phyloP scores from a whole-genome alignment of 176 grass and related monocot genomes.

The Phoenix roebelenii region DNA sequence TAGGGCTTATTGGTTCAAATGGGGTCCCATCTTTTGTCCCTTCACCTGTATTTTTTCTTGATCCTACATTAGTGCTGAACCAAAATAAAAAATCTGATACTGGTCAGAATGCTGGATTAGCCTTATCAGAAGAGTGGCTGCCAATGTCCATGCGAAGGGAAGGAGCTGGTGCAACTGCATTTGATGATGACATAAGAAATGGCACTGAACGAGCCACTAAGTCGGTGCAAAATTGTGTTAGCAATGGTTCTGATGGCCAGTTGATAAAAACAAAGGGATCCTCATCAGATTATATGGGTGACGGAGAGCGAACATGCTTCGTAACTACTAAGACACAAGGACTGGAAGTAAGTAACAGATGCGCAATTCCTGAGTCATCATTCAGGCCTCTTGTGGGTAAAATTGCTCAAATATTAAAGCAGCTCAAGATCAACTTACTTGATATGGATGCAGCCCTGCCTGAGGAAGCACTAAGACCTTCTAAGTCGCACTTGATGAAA shows the following conservation, averaged over 20 bases:
- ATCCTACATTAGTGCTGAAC: constrained; percentile 37
- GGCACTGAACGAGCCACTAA: constrained; percentile 14
- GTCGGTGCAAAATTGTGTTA: constrained; percentile 28
- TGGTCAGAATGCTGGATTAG: constrained; percentile 29
- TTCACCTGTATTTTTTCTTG: constrained; percentile 49
- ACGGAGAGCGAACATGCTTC: constrained; percentile 38
- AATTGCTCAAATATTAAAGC: constrained; percentile 61
- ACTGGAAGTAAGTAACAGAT: constrained; percentile 36
- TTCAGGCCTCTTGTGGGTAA: constrained; percentile 64
- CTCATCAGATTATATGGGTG: constrained; percentile 16
- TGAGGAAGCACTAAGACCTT: constrained; percentile 54
- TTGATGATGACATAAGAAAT: not conserved
- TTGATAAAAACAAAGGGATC: constrained; percentile 31
- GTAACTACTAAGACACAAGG: constrained; percentile 33
- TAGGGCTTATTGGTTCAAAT: constrained; percentile 69
- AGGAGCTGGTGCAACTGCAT: not conserved
- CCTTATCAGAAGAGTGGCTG: constrained; percentile 31
- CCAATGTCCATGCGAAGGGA: constrained; percentile 24
- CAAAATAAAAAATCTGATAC: constrained; percentile 34
- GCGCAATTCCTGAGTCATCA: constrained; percentile 60
- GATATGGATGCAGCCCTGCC: constrained; percentile 85
- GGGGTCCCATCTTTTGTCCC: constrained; percentile 69
- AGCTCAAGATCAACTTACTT: constrained; percentile 77
- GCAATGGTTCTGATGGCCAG: constrained; percentile 30
- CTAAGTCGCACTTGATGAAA: constrained; percentile 50